phyloP scores from a whole-genome alignment of 345 rosid genomes.

The Gossypium turneri region DNA sequence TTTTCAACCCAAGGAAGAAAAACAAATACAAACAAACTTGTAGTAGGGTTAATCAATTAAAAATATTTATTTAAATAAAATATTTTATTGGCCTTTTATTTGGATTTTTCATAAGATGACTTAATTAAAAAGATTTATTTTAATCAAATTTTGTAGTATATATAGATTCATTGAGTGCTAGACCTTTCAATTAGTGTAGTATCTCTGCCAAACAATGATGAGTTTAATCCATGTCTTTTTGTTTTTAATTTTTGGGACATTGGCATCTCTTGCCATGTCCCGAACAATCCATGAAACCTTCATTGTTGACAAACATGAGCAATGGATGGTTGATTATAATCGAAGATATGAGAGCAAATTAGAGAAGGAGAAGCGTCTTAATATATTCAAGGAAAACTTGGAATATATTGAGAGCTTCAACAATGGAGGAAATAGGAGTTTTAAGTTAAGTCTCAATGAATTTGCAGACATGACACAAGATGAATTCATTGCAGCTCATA shows the following conservation, averaged over 20 bases:
- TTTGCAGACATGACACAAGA: slow-evolving; percentile 64
- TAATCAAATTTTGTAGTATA: background rate
- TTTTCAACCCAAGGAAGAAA: too few relatives aligned
- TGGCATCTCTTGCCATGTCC: slow-evolving; percentile 15
- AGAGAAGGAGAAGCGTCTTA: slow-evolving; percentile 34
- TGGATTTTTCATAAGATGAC: background rate
- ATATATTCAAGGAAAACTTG: slow-evolving; percentile 38
- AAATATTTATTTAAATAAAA: too few relatives aligned
- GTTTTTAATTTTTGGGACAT: background rate
- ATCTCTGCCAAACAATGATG: background rate
- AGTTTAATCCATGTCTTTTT: background rate
- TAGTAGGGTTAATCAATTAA: too few relatives aligned
- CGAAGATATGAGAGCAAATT: slow-evolving; percentile 46
- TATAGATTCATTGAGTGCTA: background rate
- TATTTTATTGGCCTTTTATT: background rate
- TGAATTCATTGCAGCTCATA: slow-evolving; percentile 33
- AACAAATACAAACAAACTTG: too few relatives aligned
- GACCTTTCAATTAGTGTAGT: background rate
- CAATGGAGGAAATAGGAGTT: slow-evolving; percentile 35
- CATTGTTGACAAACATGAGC: slow-evolving; percentile 29
- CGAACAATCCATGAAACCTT: slow-evolving; percentile 15
- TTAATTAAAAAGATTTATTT: too few relatives aligned
- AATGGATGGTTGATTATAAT: slow-evolving; percentile 45
- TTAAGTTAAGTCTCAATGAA: slow-evolving; percentile 45
- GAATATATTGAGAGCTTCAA: slow-evolving; percentile 53